Conservation (phyloP, 805 yeast species). For the Schwanniomyces vanrijiae region DNA sequence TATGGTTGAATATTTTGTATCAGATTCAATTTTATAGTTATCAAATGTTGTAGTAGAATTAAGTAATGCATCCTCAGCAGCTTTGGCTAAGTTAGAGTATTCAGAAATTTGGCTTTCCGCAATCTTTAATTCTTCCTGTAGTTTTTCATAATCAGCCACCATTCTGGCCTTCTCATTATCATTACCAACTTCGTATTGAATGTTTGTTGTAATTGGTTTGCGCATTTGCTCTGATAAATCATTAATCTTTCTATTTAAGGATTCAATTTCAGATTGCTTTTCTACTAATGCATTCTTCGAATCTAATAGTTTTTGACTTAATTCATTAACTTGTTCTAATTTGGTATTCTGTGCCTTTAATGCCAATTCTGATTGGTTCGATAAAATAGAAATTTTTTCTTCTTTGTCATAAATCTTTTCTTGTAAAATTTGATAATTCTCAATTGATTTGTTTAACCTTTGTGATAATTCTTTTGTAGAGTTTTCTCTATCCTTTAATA, state of each 20-base stretch:
- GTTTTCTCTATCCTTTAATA: constrained; percentile 60
- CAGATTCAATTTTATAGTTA: constrained; percentile 25
- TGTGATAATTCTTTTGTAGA: constrained; percentile 49
- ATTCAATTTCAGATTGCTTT: constrained; percentile 40
- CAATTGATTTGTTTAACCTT: constrained; percentile 49
- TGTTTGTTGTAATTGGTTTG: neutral
- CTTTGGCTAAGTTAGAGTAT: constrained; percentile 59
- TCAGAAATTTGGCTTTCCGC: constrained; percentile 61
- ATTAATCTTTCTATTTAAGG: constrained; percentile 36
- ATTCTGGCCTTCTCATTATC: constrained; percentile 3
- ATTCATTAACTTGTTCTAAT: constrained; percentile 55
- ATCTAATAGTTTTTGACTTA: constrained; percentile 44
- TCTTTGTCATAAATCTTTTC: constrained; percentile 53
- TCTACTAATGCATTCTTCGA: constrained; percentile 42
- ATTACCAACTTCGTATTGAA: neutral
- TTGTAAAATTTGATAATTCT: constrained; percentile 44
- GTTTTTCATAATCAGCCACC: constrained; percentile 40
- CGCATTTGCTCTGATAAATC: constrained; percentile 21
- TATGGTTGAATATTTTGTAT: constrained; percentile 18
- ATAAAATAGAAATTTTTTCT: constrained; percentile 47
- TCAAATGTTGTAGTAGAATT: constrained; percentile 56
- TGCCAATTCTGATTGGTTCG: constrained; percentile 58
- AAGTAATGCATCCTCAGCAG: constrained; percentile 65
- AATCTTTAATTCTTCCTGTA: constrained; percentile 54
- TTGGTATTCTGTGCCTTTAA: constrained; percentile 54